Percentiles rank a stretch among this genome's conserved stretches.
Evolutionary conservation across 2,329 filamentous ascomycete species (phyloP).

Genomic region (Onygena corvina): DNA sequence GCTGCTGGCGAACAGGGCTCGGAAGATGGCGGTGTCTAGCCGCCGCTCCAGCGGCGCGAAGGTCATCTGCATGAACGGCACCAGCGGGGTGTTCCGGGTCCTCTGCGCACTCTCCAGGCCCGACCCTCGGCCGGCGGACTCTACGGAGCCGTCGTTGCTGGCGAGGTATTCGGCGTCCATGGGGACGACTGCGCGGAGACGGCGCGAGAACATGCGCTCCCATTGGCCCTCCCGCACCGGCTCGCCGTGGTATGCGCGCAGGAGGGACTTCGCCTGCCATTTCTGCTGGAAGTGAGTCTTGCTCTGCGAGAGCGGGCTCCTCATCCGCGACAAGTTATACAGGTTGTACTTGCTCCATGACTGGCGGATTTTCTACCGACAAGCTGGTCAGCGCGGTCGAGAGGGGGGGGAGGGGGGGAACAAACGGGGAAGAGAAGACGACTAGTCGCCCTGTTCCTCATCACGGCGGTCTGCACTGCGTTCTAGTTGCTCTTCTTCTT

Average conservation of each 20-base stretch:
- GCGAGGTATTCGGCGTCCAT: constrained; percentile 77
- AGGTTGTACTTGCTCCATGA: constrained; percentile 97
- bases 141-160: constrained; percentile 64
- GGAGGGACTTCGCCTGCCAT: constrained; percentile 76
- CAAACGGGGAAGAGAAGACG: constrained; percentile 30
- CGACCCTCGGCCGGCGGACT: constrained; percentile 71
- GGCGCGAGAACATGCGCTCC: constrained; percentile 80
- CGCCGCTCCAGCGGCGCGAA: constrained; percentile 84
- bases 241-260: constrained; percentile 86
- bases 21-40: constrained; percentile 87
- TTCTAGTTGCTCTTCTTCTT: neutral
- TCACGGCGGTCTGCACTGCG: constrained; percentile 21
- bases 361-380: constrained; percentile 69
- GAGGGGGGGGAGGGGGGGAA: neutral
- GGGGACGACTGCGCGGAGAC: constrained; percentile 67
- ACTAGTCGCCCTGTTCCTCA: constrained; percentile 37
- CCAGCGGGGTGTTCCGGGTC: constrained; percentile 33
- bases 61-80: constrained; percentile 89
- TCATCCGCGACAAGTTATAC: constrained; percentile 63
- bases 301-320: constrained; percentile 33
- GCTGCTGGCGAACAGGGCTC: constrained; percentile 87
- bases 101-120: constrained; percentile 44
- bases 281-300: constrained; percentile 95
- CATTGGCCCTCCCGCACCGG: constrained; percentile 87
- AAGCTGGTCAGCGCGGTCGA: neutral